phyloP scores from a whole-genome alignment of 306 rosid genomes.

The Citrullus colocynthis region DNA sequence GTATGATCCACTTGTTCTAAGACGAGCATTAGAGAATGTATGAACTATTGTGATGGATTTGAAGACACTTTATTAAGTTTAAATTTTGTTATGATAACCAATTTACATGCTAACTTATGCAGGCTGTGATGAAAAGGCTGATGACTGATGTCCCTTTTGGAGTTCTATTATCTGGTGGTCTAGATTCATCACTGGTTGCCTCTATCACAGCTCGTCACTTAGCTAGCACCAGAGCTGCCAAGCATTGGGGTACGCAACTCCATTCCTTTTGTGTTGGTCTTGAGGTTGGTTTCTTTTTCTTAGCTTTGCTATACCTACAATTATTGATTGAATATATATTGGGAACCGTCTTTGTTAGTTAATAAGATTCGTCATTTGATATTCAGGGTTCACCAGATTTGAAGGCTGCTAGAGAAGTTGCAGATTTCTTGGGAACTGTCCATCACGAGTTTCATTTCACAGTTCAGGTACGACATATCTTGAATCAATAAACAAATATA shows the following conservation, averaged over 20 bases:
- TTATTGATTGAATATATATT: background rate
- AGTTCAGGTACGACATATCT: constrained; percentile 50
- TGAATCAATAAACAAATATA: background rate
- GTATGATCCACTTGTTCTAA: constrained; percentile 74
- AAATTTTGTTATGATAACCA: background rate
- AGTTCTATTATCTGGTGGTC: constrained; percentile 82
- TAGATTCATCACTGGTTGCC: constrained; percentile 92
- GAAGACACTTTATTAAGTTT: background rate
- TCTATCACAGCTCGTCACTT: constrained; percentile 85
- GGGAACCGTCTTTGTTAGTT: background rate
- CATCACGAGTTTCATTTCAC: constrained; percentile 85
- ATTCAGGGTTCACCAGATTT: constrained; percentile 93
- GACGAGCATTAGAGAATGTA: constrained; percentile 70
- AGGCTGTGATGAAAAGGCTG: constrained; percentile 86
- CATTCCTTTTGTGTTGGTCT: constrained; percentile 93
- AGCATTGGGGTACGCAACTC: constrained; percentile 87
- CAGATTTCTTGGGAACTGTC: constrained; percentile 76
- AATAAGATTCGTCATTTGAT: background rate
- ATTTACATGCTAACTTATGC: constrained; percentile 14
- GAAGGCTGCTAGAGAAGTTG: constrained; percentile 94
- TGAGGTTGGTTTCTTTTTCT: constrained; percentile 32
- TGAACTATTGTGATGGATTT: background rate
- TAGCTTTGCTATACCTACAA: background rate
- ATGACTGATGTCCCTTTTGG: constrained; percentile 99
- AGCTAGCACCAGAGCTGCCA: constrained; percentile 68